Evolutionary conservation across 164 flowering plant species (phyloP).

Genomic region (Tinospora cordifolia): DNA sequence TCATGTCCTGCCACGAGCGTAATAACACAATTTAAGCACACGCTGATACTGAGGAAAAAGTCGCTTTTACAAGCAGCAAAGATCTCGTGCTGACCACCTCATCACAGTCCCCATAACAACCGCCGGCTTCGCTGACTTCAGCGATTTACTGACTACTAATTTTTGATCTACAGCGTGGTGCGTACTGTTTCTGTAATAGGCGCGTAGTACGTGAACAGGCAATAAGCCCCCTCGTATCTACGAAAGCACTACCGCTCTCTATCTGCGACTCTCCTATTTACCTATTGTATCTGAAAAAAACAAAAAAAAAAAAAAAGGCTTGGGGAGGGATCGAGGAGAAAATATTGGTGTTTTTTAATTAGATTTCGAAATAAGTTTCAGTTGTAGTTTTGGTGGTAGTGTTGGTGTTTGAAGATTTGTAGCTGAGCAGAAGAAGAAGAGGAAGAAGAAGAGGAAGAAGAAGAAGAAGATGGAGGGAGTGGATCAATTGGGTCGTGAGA

Average conservation of each 20-base stretch:
- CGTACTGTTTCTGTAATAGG: neutral
- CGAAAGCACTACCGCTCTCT: neutral
- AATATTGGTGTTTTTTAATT: conserved; percentile 21
- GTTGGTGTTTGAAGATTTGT: neutral
- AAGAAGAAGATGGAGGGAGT: conserved; percentile 40
- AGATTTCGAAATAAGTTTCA: neutral
- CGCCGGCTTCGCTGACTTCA: too few species aligned
- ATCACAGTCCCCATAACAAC: too few species aligned
- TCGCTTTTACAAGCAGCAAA: too few species aligned
- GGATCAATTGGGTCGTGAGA: conserved; percentile 62
- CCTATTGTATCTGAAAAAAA: neutral
- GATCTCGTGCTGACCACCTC: too few species aligned
- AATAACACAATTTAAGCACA: too few species aligned
- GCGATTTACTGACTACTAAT: too few species aligned
- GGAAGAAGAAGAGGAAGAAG: conserved; percentile 11
- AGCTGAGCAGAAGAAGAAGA: neutral
- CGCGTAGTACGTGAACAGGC: neutral
- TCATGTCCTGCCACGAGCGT: too few species aligned
- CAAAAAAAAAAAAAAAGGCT: too few species aligned
- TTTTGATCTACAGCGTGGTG: too few species aligned
- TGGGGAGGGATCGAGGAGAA: neutral
- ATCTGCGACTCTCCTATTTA: too few species aligned
- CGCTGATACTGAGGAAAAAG: too few species aligned
- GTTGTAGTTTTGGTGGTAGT: neutral
- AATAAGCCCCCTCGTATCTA: too few species aligned